A percentile compares a stretch with the other conserved stretches of the same genome.
Conservation (phyloP, 768 basidiomycete species). For the Rhodotorula kratochvilovae region DNA sequence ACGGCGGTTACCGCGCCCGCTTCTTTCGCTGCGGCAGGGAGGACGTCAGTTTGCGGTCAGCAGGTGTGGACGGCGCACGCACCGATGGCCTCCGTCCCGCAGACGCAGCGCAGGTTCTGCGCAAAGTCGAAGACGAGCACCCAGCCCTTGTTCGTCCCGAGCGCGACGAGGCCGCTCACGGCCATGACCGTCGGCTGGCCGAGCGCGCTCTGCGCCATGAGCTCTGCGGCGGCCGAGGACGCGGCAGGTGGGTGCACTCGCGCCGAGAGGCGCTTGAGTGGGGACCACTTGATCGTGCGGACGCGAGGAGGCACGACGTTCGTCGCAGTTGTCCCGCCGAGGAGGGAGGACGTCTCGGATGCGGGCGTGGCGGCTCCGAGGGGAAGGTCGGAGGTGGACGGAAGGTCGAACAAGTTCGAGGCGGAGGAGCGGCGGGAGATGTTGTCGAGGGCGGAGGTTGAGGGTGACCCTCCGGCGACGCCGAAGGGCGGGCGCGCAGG, state of each 20-base stretch:
- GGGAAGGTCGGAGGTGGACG: constrained; percentile 15
- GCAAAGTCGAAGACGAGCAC: constrained; percentile 83
- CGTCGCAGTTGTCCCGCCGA: neutral
- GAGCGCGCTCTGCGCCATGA: constrained; percentile 52
- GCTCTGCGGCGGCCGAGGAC: neutral
- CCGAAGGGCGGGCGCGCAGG: constrained; percentile 25
- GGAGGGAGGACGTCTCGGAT: constrained; percentile 3
- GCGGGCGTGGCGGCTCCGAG: constrained; percentile 2
- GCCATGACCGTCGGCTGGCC: constrained; percentile 75
- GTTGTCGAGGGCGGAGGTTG: constrained; percentile 24
- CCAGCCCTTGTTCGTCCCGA: constrained; percentile 76
- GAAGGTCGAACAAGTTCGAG: constrained; percentile 33
- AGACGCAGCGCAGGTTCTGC: constrained; percentile 73
- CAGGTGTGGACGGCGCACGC: constrained; percentile 9
- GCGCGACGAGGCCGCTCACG: constrained; percentile 79
- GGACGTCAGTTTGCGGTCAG: neutral
- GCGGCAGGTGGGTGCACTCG: constrained; percentile 55
- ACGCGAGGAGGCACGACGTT: constrained; percentile 42
- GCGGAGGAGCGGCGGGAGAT: constrained; percentile 23
- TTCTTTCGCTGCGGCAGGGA: constrained; percentile 53
- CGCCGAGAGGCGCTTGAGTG: constrained; percentile 58
- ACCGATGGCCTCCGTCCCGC: constrained; percentile 69
- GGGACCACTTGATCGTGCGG: constrained; percentile 73
- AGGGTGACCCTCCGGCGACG: neutral
- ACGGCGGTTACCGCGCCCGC: constrained; percentile 80